Percentiles rank a stretch among this genome's conserved stretches.
Evolutionary conservation across 192 early-diverging fungal genomes (phyloP).

Genomic region (Podila minutissima): DNA sequence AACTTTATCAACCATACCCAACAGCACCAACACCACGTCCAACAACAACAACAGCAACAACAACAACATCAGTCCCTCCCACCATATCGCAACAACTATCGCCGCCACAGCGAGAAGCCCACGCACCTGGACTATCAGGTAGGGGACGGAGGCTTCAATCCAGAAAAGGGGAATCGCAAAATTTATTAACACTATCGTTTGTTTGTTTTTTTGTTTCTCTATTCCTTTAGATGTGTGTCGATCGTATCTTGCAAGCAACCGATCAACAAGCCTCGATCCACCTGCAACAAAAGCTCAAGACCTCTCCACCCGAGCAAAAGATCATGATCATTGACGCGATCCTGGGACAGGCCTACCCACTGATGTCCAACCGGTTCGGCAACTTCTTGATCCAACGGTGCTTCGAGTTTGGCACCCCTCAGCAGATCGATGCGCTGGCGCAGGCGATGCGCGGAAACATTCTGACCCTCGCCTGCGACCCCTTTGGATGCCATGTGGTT

Average conservation of each 20-base stretch:
- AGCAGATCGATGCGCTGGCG: constrained; percentile 66
- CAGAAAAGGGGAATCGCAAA: too few species aligned
- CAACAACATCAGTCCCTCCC: constrained; percentile 10
- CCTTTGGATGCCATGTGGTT: constrained; percentile 83
- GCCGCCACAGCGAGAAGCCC: constrained; percentile 42
- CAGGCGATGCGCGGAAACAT: constrained; percentile 71
- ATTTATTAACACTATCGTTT: background rate
- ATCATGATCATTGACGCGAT: constrained; percentile 69
- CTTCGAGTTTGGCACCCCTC: constrained; percentile 70
- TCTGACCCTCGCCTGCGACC: constrained; percentile 70
- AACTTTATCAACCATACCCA: constrained; percentile 27
- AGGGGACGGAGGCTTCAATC: background rate
- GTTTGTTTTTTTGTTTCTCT: background rate
- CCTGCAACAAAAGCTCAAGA: constrained; percentile 77
- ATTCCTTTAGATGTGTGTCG: constrained; percentile 62
- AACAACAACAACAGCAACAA: constrained; percentile 17
- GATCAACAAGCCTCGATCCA: constrained; percentile 79
- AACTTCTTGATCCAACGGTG: constrained; percentile 81
- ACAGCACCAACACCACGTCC: background rate
- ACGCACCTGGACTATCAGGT: constrained; percentile 47
- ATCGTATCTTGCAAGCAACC: constrained; percentile 74
- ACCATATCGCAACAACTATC: constrained; percentile 25
- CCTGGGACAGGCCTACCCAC: constrained; percentile 58
- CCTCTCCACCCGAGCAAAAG: constrained; percentile 59
- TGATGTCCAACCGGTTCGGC: constrained; percentile 82